Evolutionary conservation across 208 protist species (phyloP), one percentile per base, ranked within the genome.

Genomic region (Wallacemonas sp.): DNA sequence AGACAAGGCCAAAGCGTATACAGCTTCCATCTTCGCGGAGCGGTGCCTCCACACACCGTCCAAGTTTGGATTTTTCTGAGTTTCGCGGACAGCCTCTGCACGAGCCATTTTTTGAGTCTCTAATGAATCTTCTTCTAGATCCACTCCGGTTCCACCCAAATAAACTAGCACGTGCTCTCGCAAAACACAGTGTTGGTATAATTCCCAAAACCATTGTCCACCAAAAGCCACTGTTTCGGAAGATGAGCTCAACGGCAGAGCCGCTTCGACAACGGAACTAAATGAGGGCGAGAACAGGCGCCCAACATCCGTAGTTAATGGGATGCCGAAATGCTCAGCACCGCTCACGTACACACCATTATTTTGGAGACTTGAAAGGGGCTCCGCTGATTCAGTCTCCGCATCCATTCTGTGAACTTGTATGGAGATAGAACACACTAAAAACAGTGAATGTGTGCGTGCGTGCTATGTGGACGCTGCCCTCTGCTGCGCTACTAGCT

Each of bases 171-270:
- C 67, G 53, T 90, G 74, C 30, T 88, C 80, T 6, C 87, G 80
- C 26, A 75, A 77, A 6, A 93, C 54, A n/a, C 62, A 74, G 49
- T 88, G 79, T 17, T 83, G 78, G 47, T 89, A 90, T 9, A 61
- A 66, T 64, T 83, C 81, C 87, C 87, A 93, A 67, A 90, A 90
- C 87, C 87, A 93, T 34, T 66, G 54, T 1, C 82, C 82, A 19
- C 82, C 83, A 54, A 79, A 78, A 6, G 69, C 39, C 31, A 68
- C 58, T 17, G 14, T 22, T n/a, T 39, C 51, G 30, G 28, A 34
- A 27, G 24, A 28, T 55, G 53, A 42, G 26, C 27, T 26, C 56
- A 62, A 26, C 12, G 56, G 39, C 19, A 49, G 21, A 2, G 4
- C 56, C n/a, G 26, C 51, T n/a, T 33, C 51, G 8, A 58, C 51